Evolutionary conservation across 2,329 filamentous ascomycete genomes (phyloP).

Genomic region (Aspergillus alliaceus): DNA sequence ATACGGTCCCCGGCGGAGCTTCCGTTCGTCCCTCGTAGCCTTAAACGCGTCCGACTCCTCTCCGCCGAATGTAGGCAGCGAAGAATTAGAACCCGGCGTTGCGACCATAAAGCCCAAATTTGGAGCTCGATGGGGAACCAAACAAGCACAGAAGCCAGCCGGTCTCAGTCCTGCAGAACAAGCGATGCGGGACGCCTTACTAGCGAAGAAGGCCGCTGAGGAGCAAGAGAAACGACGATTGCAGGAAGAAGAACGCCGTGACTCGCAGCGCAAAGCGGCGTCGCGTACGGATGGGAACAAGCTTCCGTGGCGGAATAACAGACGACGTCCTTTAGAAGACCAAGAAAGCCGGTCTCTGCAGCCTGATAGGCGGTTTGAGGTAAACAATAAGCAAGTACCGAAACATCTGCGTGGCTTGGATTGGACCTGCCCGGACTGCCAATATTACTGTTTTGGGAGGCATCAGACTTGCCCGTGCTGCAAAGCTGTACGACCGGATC

Average conservation of each 20-base stretch:
- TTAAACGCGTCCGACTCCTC: conserved; percentile 30
- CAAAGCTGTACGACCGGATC: conserved; percentile 23
- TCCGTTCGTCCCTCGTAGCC: conserved; percentile 31
- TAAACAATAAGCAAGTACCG: neutral
- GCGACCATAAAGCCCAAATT: conserved; percentile 26
- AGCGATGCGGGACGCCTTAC: conserved; percentile 29
- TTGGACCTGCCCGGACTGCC: conserved; percentile 31
- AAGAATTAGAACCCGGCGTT: conserved; percentile 15
- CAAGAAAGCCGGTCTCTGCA: conserved; percentile 5
- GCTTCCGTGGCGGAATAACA: neutral
- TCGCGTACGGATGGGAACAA: neutral
- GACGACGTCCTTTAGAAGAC: neutral
- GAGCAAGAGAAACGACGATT: conserved; percentile 2
- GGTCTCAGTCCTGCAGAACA: conserved; percentile 34
- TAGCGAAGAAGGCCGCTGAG: conserved; percentile 12
- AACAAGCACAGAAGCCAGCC: conserved; percentile 17
- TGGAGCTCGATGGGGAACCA: conserved; percentile 23
- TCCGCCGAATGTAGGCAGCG: conserved; percentile 21
- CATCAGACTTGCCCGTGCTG: conserved; percentile 29
- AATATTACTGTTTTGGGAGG: conserved; percentile 19
- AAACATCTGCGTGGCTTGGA: conserved; percentile 12
- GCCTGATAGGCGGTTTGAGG: conserved; percentile 11
- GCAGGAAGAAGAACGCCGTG: neutral
- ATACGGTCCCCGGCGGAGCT: conserved; percentile 30
- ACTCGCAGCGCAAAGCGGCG: neutral